Conservation (phyloP, 352 stramenopile species). For the Pythium myriotylum region DNA sequence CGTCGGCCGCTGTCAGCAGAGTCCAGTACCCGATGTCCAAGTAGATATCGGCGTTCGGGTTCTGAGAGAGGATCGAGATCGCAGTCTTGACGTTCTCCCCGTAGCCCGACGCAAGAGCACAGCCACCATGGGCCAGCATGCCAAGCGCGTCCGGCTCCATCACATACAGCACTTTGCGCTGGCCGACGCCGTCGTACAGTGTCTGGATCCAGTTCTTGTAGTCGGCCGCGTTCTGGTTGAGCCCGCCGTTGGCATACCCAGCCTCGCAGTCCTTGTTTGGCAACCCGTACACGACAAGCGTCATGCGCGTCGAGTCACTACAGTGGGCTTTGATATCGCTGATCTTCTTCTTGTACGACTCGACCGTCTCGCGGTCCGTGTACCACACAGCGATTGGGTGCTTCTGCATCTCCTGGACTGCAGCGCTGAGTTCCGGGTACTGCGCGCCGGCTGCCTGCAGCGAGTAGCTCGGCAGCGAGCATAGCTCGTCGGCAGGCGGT, state of each 20-base stretch:
- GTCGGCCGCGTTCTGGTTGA: conserved; percentile 36
- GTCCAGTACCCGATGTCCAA: conserved; percentile 66
- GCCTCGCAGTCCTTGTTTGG: conserved; percentile 67
- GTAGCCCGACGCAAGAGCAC: conserved; percentile 41
- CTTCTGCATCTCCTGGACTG: conserved; percentile 54
- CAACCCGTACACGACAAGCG: conserved; percentile 66
- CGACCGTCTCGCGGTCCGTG: conserved; percentile 44
- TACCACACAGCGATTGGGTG: conserved; percentile 71
- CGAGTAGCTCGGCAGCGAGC: conserved; percentile 44
- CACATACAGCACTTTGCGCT: conserved; percentile 72
- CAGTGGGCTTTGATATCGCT: conserved; percentile 39
- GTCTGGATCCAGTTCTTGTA: conserved; percentile 52
- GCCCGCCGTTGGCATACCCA: conserved; percentile 40
- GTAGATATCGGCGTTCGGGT: conserved; percentile 64
- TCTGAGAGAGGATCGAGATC: conserved; percentile 41
- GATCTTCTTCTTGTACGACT: conserved; percentile 38
- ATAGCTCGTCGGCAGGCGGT: conserved; percentile 40
- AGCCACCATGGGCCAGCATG: conserved; percentile 50
- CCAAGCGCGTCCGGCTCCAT: conserved; percentile 64
- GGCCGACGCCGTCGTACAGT: conserved; percentile 39
- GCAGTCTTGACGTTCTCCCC: conserved; percentile 47
- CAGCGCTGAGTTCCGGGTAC: conserved; percentile 43
- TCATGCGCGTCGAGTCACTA: conserved; percentile 44
- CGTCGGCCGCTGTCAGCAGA: conserved; percentile 36
- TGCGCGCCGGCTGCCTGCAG: conserved; percentile 41